Conservation (phyloP, 352 stramenopile species). For the Phytopythium chamaehyphon region DNA sequence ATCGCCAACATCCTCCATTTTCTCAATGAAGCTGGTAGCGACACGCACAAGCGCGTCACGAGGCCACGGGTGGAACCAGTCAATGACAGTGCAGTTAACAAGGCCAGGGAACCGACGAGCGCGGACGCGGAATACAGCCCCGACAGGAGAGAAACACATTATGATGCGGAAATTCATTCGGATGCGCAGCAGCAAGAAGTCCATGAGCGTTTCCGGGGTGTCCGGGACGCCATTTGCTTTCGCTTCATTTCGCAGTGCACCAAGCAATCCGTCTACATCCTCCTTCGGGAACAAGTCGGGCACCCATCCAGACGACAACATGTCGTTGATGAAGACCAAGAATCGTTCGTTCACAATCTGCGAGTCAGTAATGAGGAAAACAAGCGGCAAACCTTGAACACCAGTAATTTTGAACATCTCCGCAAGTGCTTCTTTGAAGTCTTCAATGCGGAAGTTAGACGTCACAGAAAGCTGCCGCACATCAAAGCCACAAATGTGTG, state of each 20-base stretch:
- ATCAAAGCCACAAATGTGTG: conserved; percentile 97
- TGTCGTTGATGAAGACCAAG: conserved; percentile 98
- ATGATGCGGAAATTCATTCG: conserved; percentile 95
- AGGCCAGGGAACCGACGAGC: conserved; percentile 95
- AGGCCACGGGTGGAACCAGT: conserved; percentile 98
- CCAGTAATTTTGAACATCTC: conserved; percentile 96
- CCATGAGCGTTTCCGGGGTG: conserved; percentile 91
- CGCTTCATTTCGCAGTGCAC: conserved; percentile 90
- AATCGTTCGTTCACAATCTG: conserved; percentile 98
- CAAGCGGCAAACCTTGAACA: conserved; percentile 90
- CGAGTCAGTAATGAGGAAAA: conserved; percentile 98
- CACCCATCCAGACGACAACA: conserved; percentile 95
- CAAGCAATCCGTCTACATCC: conserved; percentile 93
- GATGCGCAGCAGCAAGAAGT: conserved; percentile 95
- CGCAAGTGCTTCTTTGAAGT: conserved; percentile 96
- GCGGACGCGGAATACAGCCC: conserved; percentile 94
- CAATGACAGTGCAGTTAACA: conserved; percentile 97
- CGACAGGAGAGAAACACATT: conserved; percentile 97
- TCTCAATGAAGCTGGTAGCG: conserved; percentile 93
- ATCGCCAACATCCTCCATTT: conserved; percentile 91
- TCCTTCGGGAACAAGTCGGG: conserved; percentile 97
- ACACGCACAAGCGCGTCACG: conserved; percentile 96
- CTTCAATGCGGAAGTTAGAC: conserved; percentile 95
- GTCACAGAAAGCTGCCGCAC: conserved; percentile 95
- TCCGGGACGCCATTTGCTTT: conserved; percentile 94